A percentile compares a stretch with the other conserved stretches of the same genome.
These are phyloP conservation scores for Sodiomyces alkalinus DNA, from an alignment of 2,329 filamentous ascomycete genomes.

Conservation along the genomic window DNA sequence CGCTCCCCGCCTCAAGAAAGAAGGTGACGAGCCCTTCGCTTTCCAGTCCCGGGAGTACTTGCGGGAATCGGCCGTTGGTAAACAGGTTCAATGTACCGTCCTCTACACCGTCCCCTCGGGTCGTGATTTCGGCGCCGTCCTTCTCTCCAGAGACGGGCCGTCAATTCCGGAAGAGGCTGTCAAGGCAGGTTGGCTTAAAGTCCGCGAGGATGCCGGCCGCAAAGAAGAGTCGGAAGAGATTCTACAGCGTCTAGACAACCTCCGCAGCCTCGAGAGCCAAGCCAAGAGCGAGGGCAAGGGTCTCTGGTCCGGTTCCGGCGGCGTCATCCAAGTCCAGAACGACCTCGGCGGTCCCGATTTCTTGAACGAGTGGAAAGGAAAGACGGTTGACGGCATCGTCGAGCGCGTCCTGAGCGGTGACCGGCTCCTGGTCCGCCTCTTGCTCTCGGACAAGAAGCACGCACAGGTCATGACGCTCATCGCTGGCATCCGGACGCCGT, in stretches of 20 bases:
- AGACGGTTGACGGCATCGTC: slow-evolving; percentile 70
- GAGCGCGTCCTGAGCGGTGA: slow-evolving; percentile 89
- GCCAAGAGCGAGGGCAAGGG: slow-evolving; percentile 71
- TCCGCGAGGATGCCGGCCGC: slow-evolving; percentile 84
- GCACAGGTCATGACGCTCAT: slow-evolving; percentile 77
- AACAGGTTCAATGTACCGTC: slow-evolving; percentile 70
- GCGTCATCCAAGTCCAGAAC: slow-evolving; percentile 62
- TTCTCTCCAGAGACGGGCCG: slow-evolving; percentile 57
- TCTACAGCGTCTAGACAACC: slow-evolving; percentile 55
- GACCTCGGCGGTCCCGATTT: slow-evolving; percentile 71
- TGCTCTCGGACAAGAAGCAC: slow-evolving; percentile 72
- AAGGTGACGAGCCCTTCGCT: slow-evolving; percentile 82
- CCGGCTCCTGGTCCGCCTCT: slow-evolving; percentile 68
- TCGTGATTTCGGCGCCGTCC: slow-evolving; percentile 75
- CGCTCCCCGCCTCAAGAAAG: slow-evolving; percentile 71
- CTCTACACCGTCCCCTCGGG: slow-evolving; percentile 78
- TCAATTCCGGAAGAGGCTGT: slow-evolving; percentile 70
- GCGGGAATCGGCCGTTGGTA: slow-evolving; percentile 70
- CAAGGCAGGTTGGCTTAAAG: slow-evolving; percentile 80
- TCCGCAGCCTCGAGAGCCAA: slow-evolving; percentile 61
- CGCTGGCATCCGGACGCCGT: slow-evolving; percentile 75
- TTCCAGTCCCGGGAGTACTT: slow-evolving; percentile 93
- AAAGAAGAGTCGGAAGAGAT: slow-evolving; percentile 77
- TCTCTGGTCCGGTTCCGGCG: slow-evolving; percentile 54
- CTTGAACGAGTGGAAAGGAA: slow-evolving; percentile 70